Evolutionary conservation across 1,284 basidiomycete species (phyloP).

Genomic region (Hypsizygus ulmarius): DNA sequence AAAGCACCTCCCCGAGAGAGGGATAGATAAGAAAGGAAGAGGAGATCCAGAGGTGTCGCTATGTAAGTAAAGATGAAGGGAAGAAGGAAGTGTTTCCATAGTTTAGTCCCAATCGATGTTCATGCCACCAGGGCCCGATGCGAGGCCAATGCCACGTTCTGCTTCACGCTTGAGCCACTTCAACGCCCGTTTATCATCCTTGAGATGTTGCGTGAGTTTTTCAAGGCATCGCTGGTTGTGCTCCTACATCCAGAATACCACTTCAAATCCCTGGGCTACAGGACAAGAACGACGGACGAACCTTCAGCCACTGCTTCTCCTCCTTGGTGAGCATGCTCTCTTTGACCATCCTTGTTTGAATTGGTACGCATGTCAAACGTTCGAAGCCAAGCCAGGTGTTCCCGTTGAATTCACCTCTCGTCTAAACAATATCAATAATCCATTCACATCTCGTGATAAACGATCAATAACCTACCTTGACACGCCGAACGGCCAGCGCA

Average conservation of each 20-base stretch:
- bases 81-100: background rate
- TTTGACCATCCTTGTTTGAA: slow-evolving; percentile 90
- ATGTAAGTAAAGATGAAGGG: background rate
- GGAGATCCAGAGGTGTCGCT: slow-evolving; percentile 5
- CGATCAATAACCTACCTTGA: slow-evolving; percentile 52
- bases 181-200: slow-evolving; percentile 77
- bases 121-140: slow-evolving; percentile 61
- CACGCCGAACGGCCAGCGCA: slow-evolving; percentile 67
- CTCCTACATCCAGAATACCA: slow-evolving; percentile 40
- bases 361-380: slow-evolving; percentile 88
- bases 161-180: slow-evolving; percentile 81
- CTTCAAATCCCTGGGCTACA: background rate
- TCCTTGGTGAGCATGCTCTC: slow-evolving; percentile 79
- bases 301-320: slow-evolving; percentile 90
- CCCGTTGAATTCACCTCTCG: slow-evolving; percentile 69
- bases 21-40: slow-evolving; percentile 7
- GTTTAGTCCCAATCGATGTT: slow-evolving; percentile 72
- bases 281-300: slow-evolving; percentile 29
- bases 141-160: slow-evolving; percentile 67
- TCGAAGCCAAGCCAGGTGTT: slow-evolving; percentile 85
- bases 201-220: slow-evolving; percentile 69
- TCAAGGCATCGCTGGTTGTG: slow-evolving; percentile 83
- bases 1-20: slow-evolving; percentile 8
- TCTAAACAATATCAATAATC: slow-evolving; percentile 39
- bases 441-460: background rate